Conservation (phyloP, 345 rosid species). For the Orychophragmus violaceus region DNA sequence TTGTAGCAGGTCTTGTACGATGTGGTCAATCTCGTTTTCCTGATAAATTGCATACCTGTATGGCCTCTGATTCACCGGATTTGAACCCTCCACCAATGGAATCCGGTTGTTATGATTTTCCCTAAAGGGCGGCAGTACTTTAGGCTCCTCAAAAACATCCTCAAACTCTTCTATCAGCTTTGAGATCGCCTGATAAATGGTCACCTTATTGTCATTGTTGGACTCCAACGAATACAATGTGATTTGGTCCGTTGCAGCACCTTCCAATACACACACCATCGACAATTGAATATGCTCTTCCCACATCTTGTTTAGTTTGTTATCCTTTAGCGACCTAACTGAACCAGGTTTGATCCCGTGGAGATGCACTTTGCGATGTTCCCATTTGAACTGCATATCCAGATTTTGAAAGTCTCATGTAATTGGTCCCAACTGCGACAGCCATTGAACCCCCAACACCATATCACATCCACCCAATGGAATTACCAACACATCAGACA, state of each 20-base stretch:
- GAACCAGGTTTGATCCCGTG: background rate
- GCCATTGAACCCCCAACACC: background rate
- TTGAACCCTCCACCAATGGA: background rate
- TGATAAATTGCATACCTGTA: background rate
- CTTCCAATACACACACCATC: no score
- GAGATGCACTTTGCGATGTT: background rate
- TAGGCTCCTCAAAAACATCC: background rate
- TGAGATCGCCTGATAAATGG: no score
- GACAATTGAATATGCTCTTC: no score
- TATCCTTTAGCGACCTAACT: no score
- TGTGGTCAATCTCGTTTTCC: background rate
- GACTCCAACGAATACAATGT: no score
- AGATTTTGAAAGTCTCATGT: background rate
- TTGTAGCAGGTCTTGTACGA: background rate
- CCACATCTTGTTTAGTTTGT: background rate
- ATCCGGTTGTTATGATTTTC: background rate
- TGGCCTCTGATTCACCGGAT: background rate
- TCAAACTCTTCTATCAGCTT: background rate
- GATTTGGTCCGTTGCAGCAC: no score
- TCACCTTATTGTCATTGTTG: no score
- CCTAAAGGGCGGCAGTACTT: background rate
- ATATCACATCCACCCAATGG: background rate
- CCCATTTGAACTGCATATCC: background rate
- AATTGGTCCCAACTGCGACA: background rate
- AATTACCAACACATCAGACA: background rate